These are phyloP conservation scores for Castanospermum australe DNA, from an alignment of 306 rosid species.

Conservation along the genomic window DNA sequence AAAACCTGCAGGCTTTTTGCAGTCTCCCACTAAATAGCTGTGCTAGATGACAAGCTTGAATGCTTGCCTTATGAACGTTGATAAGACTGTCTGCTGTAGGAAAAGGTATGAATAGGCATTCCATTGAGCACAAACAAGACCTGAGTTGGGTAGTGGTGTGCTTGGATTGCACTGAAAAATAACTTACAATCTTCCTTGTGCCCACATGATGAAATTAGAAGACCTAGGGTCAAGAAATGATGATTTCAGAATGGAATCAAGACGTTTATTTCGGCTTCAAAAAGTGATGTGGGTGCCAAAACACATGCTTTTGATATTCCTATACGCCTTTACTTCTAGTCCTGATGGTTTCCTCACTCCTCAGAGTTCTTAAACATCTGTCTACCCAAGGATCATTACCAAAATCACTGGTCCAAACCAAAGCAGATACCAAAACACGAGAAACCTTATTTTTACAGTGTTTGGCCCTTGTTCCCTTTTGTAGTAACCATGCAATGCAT, in stretches of 20 bases:
- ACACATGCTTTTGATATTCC: not conserved
- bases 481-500: slow-evolving; percentile 13
- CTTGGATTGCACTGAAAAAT: slow-evolving; percentile 30
- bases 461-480: not conserved
- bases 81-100: slow-evolving; percentile 26
- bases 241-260: slow-evolving; percentile 7
- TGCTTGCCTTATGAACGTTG: slow-evolving; percentile 23
- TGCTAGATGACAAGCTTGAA: slow-evolving; percentile 39
- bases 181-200: slow-evolving; percentile 7
- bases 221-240: slow-evolving; percentile 5
- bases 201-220: slow-evolving; percentile 14
- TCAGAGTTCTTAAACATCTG: not conserved
- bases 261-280: not conserved
- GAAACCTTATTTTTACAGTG: not conserved
- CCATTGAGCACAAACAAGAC: slow-evolving; percentile 30
- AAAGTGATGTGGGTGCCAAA: not conserved
- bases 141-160: slow-evolving; percentile 19
- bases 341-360: not conserved
- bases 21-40: slow-evolving; percentile 33
- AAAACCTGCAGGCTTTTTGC: slow-evolving; percentile 49
- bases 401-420: not conserved
- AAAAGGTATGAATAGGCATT: slow-evolving; percentile 27
- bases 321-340: not conserved
- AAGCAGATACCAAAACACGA: not conserved
- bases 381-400: not conserved